Evolutionary conservation across 2,329 filamentous ascomycete species (phyloP).

Genomic region (Blastomyces silverae): DNA sequence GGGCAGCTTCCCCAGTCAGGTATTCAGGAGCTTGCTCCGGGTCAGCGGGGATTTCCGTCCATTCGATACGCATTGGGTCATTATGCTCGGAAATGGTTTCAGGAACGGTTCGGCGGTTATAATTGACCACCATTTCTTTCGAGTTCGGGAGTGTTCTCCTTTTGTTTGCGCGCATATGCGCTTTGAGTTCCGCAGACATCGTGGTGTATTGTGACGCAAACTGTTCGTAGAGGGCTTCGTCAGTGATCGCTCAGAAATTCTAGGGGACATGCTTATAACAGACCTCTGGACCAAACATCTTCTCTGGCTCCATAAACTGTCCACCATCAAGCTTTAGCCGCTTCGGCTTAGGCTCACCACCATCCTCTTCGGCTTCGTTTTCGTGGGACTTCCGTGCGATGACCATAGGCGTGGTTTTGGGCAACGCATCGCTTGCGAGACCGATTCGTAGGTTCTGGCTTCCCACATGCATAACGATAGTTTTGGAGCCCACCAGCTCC

Average conservation of each 20-base stretch:
- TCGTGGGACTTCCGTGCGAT: slow-evolving; percentile 71
- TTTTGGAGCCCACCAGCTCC: slow-evolving; percentile 70
- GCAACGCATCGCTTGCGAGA: slow-evolving; percentile 88
- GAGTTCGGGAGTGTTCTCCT: slow-evolving; percentile 94
- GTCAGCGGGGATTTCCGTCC: slow-evolving; percentile 71
- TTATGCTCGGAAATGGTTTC: slow-evolving; percentile 92
- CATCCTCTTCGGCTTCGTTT: slow-evolving; percentile 77
- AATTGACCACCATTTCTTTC: slow-evolving; percentile 90
- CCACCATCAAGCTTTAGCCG: slow-evolving; percentile 53
- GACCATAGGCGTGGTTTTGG: slow-evolving; percentile 89
- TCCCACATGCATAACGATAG: slow-evolving; percentile 90
- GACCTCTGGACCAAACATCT: slow-evolving; percentile 81
- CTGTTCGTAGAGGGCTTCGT: slow-evolving; percentile 28
- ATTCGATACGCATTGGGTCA: slow-evolving; percentile 86
- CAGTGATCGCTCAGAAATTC: slow-evolving; percentile 11
- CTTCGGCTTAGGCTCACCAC: slow-evolving; percentile 69
- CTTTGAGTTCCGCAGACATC: slow-evolving; percentile 79
- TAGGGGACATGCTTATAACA: slow-evolving; percentile 27
- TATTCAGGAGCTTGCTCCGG: slow-evolving; percentile 60
- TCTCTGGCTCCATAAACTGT: slow-evolving; percentile 53
- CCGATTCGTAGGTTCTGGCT: slow-evolving; percentile 94
- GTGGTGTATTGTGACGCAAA: slow-evolving; percentile 63
- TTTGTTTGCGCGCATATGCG: slow-evolving; percentile 88
- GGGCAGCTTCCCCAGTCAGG: slow-evolving; percentile 73
- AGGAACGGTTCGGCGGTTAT: slow-evolving; percentile 74